Conservation (phyloP, 768 basidiomycete species). For the Serendipita indica region DNA sequence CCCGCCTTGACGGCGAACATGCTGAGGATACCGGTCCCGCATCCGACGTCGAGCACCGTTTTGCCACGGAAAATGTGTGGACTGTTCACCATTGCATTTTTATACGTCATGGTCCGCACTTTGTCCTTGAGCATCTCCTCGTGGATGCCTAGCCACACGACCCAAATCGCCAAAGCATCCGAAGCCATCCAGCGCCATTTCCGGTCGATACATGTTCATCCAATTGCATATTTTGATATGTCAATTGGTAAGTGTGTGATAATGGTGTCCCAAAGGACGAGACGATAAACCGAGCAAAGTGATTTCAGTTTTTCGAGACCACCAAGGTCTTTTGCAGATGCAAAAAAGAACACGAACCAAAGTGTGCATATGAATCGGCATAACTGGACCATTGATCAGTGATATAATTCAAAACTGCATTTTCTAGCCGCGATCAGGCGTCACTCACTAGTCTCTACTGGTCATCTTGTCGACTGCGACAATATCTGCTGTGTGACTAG, state of each 20-base stretch:
- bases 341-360: slow-evolving; percentile 40
- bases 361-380: slow-evolving; percentile 92
- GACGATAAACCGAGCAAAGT: not conserved
- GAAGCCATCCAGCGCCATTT: no score
- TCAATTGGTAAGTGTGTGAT: not conserved
- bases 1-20: slow-evolving; percentile 98
- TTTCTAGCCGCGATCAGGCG: not conserved
- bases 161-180: not conserved
- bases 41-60: slow-evolving; percentile 94
- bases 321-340: not conserved
- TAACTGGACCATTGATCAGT: slow-evolving; percentile 37
- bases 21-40: slow-evolving; percentile 93
- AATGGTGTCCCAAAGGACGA: not conserved
- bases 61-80: slow-evolving; percentile 91
- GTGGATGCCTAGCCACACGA: slow-evolving; percentile 60
- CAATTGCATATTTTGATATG: no score
- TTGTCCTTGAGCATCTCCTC: slow-evolving; percentile 99
- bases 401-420: not conserved
- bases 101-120: slow-evolving; percentile 91
- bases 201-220: no score
- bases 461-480: not conserved
- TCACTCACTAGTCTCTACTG: not conserved
- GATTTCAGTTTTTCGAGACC: not conserved
- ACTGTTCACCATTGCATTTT: slow-evolving; percentile 87
- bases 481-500: not conserved